A percentile compares a stretch with the other conserved stretches of the same genome.
phyloP scores from a whole-genome alignment of 202 grass and related monocot species.

The Dendrocalamus latiflorus region DNA sequence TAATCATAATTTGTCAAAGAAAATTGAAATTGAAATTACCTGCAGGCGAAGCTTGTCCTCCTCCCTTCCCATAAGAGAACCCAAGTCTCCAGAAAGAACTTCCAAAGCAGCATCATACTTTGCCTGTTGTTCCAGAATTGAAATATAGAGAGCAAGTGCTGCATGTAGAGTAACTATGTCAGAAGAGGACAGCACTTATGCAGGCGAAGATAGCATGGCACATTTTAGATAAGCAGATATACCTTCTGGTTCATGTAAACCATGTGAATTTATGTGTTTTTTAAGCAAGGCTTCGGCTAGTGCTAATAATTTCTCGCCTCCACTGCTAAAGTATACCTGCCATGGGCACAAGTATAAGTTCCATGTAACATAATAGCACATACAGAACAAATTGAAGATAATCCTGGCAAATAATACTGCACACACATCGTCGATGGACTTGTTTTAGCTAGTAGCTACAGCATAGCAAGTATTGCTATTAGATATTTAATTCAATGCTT shows the following conservation, averaged over 20 bases:
- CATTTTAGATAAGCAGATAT: conserved; percentile 26
- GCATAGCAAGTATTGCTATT: background rate
- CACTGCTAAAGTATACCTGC: conserved; percentile 63
- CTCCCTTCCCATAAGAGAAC: conserved; percentile 88
- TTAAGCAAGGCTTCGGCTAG: conserved; percentile 93
- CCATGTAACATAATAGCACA: background rate
- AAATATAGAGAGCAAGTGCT: conserved; percentile 82
- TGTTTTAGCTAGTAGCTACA: background rate
- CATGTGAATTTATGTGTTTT: conserved; percentile 90
- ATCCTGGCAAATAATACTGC: background rate
- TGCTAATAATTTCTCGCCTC: conserved; percentile 68
- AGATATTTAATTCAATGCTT: background rate
- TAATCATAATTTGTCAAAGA: conserved; percentile 22
- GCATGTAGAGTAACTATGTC: conserved; percentile 33
- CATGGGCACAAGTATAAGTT: conserved; percentile 17
- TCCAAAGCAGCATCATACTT: conserved; percentile 87
- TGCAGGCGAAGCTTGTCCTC: conserved; percentile 85
- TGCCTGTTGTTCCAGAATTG: conserved; percentile 90
- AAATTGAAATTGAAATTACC: conserved; percentile 59
- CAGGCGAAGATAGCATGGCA: background rate
- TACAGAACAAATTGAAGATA: background rate
- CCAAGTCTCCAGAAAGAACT: conserved; percentile 87
- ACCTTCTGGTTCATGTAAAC: conserved; percentile 98
- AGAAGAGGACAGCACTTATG: conserved; percentile 3
- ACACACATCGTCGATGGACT: background rate